Percentiles rank a stretch among this genome's conserved stretches.
Conservation (phyloP, 2,329 filamentous ascomycete genomes). For the Ophiocordyceps camponoti-rufipedis region DNA sequence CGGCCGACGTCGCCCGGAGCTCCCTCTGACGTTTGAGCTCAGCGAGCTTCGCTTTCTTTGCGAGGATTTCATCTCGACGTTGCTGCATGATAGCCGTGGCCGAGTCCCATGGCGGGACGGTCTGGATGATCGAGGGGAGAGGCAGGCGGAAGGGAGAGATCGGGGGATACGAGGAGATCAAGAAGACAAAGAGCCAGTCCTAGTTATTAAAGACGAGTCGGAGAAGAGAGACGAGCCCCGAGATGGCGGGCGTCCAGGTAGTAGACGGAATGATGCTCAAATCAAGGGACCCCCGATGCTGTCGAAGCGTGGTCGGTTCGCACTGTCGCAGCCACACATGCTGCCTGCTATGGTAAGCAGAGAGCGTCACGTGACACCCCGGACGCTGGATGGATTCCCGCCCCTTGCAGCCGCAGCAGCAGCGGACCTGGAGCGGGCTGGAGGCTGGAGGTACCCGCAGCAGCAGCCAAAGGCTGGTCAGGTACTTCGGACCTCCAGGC, state of each 20-base stretch:
- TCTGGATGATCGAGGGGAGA: constrained; percentile 3
- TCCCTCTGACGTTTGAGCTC: constrained; percentile 90
- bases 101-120: constrained; percentile 29
- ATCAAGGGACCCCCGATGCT: too few species aligned
- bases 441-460: neutral
- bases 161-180: neutral
- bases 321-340: too few species aligned
- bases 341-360: neutral
- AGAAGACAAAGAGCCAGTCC: neutral
- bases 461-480: constrained; percentile 1
- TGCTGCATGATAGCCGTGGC: constrained; percentile 42
- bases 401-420: neutral
- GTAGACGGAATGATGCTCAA: too few species aligned
- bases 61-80: constrained; percentile 87
- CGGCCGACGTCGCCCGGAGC: constrained; percentile 53
- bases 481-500: constrained; percentile 2
- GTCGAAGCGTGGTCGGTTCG: too few species aligned
- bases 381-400: neutral
- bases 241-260: too few species aligned
- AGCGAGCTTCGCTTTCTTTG: constrained; percentile 91
- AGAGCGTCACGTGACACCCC: neutral
- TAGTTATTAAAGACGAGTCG: neutral
- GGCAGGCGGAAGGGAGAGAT: neutral
- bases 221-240: neutral
- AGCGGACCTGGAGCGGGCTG: too few species aligned